phyloP scores from a whole-genome alignment of 371 early-diverging fungal species.

The Vairimorpha ceranae region DNA sequence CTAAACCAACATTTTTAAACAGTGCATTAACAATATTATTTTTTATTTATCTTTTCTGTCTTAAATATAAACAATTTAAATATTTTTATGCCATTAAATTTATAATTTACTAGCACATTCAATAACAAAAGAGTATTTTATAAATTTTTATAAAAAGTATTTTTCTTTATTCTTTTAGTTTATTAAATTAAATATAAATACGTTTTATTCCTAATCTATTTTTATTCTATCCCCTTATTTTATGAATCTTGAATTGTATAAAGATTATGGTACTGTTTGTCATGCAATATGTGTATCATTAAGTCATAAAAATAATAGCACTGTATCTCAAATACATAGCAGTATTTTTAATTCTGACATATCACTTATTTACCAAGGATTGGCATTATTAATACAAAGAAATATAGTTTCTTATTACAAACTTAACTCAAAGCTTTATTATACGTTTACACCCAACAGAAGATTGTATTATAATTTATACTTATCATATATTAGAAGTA shows the following conservation, averaged over 20 bases:
- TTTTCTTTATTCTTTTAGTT: no score
- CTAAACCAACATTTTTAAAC: no score
- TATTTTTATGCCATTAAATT: no score
- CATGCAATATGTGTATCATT: conserved; percentile 31
- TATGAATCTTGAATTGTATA: conserved; percentile 22
- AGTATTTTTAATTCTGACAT: not conserved
- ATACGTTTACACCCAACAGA: conserved; percentile 13
- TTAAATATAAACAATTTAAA: no score
- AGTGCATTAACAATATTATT: no score
- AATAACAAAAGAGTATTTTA: no score
- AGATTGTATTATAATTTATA: conserved; percentile 33
- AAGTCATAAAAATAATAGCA: conserved; percentile 26
- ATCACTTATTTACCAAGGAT: conserved; percentile 14
- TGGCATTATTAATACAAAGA: conserved; percentile 41
- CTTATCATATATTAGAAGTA: conserved; percentile 3
- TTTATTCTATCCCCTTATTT: not conserved
- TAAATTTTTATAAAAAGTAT: no score
- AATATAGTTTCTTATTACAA: conserved; percentile 42
- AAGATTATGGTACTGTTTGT: conserved; percentile 42
- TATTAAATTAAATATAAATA: no score
- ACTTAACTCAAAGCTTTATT: conserved; percentile 24
- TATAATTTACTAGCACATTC: no score
- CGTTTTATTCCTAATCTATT: not conserved
- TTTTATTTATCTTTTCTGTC: no score
- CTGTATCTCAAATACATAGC: conserved; percentile 2